phyloP scores from a whole-genome alignment of 2,329 filamentous ascomycete genomes.

The Colletotrichum truncatum region DNA sequence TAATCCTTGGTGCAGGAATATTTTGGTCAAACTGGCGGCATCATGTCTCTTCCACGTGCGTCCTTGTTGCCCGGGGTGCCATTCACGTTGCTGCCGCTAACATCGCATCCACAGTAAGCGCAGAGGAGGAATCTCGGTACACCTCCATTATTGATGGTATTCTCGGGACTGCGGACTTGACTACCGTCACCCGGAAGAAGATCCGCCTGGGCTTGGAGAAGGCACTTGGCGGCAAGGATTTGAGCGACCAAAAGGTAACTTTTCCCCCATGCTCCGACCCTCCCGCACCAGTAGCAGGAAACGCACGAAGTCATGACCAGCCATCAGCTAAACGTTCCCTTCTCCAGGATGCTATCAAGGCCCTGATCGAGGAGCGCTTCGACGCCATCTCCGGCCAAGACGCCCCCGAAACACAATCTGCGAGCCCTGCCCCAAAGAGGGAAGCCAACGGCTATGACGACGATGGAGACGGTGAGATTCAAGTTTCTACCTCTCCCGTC shows the following conservation, averaged over 20 bases:
- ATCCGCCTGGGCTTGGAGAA: conserved; percentile 66
- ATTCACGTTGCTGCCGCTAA: neutral
- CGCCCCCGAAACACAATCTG: conserved; percentile 34
- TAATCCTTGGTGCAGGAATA: neutral
- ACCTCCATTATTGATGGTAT: conserved; percentile 69
- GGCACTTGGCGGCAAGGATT: conserved; percentile 64
- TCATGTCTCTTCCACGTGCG: conserved; percentile 30
- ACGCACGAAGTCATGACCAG: too few relatives aligned
- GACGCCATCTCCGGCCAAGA: conserved; percentile 65
- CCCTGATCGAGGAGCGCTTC: conserved; percentile 78
- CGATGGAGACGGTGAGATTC: conserved; percentile 52
- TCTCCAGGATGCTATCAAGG: conserved; percentile 72
- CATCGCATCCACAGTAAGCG: conserved; percentile 49
- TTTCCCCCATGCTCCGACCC: neutral
- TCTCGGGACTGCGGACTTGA: conserved; percentile 64
- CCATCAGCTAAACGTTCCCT: neutral
- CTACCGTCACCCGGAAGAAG: conserved; percentile 72
- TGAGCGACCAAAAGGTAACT: conserved; percentile 66
- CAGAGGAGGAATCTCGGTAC: conserved; percentile 61
- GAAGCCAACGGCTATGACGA: conserved; percentile 44
- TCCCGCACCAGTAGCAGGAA: neutral
- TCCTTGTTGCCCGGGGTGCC: neutral
- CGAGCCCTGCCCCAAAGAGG: conserved; percentile 46
- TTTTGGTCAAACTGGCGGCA: neutral
- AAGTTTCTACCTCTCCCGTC: conserved; percentile 57